Conservation (phyloP, 495 filamentous ascomycete species). For the Cercophora samala region DNA sequence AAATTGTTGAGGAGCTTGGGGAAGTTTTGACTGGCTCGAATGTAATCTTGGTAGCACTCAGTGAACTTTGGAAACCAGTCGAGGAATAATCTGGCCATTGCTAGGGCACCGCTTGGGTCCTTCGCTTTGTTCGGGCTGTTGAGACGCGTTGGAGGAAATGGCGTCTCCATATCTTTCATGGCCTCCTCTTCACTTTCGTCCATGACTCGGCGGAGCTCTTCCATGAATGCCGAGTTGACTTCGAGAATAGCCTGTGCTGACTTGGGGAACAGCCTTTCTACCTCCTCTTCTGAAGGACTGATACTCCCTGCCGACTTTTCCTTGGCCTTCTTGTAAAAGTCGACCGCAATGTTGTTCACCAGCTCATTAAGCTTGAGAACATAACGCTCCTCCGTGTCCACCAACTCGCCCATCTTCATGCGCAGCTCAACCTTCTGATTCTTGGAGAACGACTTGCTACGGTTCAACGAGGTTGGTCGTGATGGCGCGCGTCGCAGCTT, state of each 20-base stretch:
- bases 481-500: slow-evolving; percentile 85
- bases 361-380: slow-evolving; percentile 80
- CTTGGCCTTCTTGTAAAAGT: slow-evolving; percentile 67
- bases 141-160: slow-evolving; percentile 36
- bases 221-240: slow-evolving; percentile 73
- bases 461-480: slow-evolving; percentile 71
- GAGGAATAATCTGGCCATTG: slow-evolving; percentile 71
- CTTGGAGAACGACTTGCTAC: slow-evolving; percentile 67
- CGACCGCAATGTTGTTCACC: slow-evolving; percentile 67
- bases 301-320: slow-evolving; percentile 56
- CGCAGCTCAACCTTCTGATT: slow-evolving; percentile 80
- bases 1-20: slow-evolving; percentile 73
- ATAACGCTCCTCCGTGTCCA: slow-evolving; percentile 93
- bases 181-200: slow-evolving; percentile 82
- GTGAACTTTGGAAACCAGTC: slow-evolving; percentile 91
- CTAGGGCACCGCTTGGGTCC: slow-evolving; percentile 70
- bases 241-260: slow-evolving; percentile 73
- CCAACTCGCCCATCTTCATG: slow-evolving; percentile 84
- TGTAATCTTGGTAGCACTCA: slow-evolving; percentile 85
- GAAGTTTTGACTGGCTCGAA: slow-evolving; percentile 79
- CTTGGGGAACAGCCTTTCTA: slow-evolving; percentile 75
- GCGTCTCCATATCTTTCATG: slow-evolving; percentile 58
- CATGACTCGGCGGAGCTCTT: slow-evolving; percentile 67
- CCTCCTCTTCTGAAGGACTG: slow-evolving; percentile 66
- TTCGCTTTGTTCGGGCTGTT: slow-evolving; percentile 54